Evolutionary conservation across 2,329 filamentous ascomycete species (phyloP), one percentile per base, ranked within the genome.

Genomic region (Escovopsis weberi): DNA sequence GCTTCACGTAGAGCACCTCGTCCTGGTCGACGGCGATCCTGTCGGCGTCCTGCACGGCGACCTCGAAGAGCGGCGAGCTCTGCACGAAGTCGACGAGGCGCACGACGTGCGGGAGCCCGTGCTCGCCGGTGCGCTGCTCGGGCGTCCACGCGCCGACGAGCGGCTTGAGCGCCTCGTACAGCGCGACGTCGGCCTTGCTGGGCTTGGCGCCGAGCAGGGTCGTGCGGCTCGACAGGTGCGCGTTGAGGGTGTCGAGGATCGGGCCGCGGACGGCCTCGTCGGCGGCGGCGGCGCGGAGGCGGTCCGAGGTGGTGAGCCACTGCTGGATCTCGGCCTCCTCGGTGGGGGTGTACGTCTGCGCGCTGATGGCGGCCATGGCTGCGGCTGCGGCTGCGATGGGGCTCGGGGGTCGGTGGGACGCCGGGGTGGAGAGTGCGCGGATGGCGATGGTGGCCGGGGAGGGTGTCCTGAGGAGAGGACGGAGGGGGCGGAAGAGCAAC

Each of bases 1-100:
- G 89, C 67, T 91, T 89, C 54, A 88, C 81, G 61, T 87, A 88
- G 49, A 85, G 73, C 46, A 96, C 75, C 53, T 88, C 82, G 54
- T 87, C 79, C 40, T 77, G 67, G 60, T 95, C 80, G 51, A 96
- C 75, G 51, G 67, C 66, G 55, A 95, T 66, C 71, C 91, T 94
- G 57, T 91, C 78, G 42, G 66, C 70, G 12, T 81, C 76, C 47
- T 72, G 68, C 50, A 94, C 66, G 47, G 75, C 73, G 46, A 94
- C 70, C 15, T 72, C 80, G 49, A 80, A 81, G 48, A 93, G 72
- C 38, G 79, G 69, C 38, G 84, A 82, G 68, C 94, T 94, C 70
- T 96, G 89, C 50, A 96, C 85, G 59, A 95, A 94, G 67, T 95
- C 89, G 57, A 95, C 65, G 60, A 85, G 83, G 51, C 89, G 85